phyloP scores from a whole-genome alignment of 2,329 filamentous ascomycete genomes.

The Aureobasidium leucospermi region DNA sequence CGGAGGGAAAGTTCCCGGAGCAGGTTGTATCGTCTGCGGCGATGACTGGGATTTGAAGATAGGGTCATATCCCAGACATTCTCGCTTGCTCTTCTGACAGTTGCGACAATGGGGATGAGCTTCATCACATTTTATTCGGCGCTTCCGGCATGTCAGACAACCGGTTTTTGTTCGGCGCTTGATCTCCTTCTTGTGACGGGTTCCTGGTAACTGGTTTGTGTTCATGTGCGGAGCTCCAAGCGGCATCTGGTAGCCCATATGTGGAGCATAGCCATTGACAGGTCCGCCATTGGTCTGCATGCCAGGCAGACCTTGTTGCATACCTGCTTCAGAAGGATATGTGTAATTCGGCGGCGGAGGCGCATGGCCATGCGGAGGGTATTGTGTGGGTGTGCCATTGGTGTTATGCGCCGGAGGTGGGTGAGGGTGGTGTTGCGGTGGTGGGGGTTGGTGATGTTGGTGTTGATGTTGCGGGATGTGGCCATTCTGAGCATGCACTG shows the following conservation, averaged over 20 bases:
- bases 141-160: slow-evolving; percentile 78
- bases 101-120: slow-evolving; percentile 80
- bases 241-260: slow-evolving; percentile 51
- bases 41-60: slow-evolving; percentile 71
- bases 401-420: not conserved
- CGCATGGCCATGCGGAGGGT: not conserved
- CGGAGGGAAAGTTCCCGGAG: slow-evolving; percentile 40
- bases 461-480: slow-evolving; percentile 22
- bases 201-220: slow-evolving; percentile 50
- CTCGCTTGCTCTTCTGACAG: slow-evolving; percentile 81
- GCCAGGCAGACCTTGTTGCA: not conserved
- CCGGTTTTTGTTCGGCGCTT: slow-evolving; percentile 68
- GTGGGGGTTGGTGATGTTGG: slow-evolving; percentile 22
- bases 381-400: not conserved
- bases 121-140: slow-evolving; percentile 96
- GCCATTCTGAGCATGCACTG: slow-evolving; percentile 2
- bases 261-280: slow-evolving; percentile 17
- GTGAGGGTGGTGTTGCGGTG: slow-evolving; percentile 1
- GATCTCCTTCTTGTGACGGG: slow-evolving; percentile 64
- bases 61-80: slow-evolving; percentile 79
- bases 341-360: slow-evolving; percentile 1
- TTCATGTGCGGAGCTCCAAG: slow-evolving; percentile 33
- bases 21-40: slow-evolving; percentile 65
- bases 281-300: slow-evolving; percentile 16
- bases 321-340: slow-evolving; percentile 2